A percentile compares a stretch with the other conserved stretches of the same genome.
These are phyloP conservation scores for Trichoderma parareesei DNA, from an alignment of 495 filamentous ascomycete genomes.

Conservation along the genomic window DNA sequence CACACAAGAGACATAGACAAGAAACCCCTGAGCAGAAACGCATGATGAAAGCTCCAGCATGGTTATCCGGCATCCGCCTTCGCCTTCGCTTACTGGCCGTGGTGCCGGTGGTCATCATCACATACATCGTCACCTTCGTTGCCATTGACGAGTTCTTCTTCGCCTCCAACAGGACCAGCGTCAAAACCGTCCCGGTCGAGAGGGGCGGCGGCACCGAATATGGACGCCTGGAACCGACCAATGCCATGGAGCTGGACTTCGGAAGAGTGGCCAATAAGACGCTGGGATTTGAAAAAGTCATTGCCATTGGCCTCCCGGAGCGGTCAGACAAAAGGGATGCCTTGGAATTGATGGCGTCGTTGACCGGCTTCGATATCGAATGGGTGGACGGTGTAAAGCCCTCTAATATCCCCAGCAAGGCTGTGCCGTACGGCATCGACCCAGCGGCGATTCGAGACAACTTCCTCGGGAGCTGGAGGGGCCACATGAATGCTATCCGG, in stretches of 20 bases:
- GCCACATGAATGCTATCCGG: conserved; percentile 30
- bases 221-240: neutral
- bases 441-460: conserved; percentile 17
- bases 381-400: conserved; percentile 30
- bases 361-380: conserved; percentile 28
- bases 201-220: neutral
- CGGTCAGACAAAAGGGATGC: conserved; percentile 33
- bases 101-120: too few species aligned
- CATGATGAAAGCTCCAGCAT: too few species aligned
- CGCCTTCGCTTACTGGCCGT: neutral
- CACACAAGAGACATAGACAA: too few species aligned
- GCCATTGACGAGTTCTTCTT: too few species aligned
- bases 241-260: conserved; percentile 7
- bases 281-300: conserved; percentile 24
- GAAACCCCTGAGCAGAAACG: too few species aligned
- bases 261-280: conserved; percentile 18
- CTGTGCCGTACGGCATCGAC: conserved; percentile 18
- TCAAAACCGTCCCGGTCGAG: neutral
- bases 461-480: conserved; percentile 30
- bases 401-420: conserved; percentile 25
- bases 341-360: conserved; percentile 24
- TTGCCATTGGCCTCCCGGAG: conserved; percentile 27
- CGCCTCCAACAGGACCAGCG: too few species aligned
- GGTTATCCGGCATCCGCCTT: too few species aligned
- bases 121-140: too few species aligned